Evolutionary conservation across 108 stramenopile species (phyloP).

Genomic region (Nannochloropsis granulata): DNA sequence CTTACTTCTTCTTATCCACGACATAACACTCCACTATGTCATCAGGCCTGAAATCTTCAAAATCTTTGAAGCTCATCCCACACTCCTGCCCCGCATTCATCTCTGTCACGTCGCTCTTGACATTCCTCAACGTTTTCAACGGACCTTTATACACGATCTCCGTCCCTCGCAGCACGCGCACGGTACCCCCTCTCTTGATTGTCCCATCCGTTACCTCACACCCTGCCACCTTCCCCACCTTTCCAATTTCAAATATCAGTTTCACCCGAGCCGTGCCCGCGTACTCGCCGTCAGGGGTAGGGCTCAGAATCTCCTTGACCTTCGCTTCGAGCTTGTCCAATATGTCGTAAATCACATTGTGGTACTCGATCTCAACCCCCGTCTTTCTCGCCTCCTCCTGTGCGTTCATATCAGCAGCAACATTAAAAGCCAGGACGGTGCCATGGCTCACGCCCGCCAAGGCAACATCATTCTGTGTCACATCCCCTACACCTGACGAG

Average conservation of each 20-base stretch:
- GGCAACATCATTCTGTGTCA: slow-evolving; percentile 31
- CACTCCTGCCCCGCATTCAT: slow-evolving; percentile 80
- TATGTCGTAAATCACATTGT: slow-evolving; percentile 77
- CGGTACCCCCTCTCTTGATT: slow-evolving; percentile 1
- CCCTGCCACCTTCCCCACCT: slow-evolving; percentile 56
- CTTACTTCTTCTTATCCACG: not conserved
- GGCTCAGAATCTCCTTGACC: slow-evolving; percentile 77
- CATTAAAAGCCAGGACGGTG: slow-evolving; percentile 78
- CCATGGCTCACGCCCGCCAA: slow-evolving; percentile 60
- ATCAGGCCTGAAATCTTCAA: not conserved
- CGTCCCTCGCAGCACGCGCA: slow-evolving; percentile 4
- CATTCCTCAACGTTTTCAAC: slow-evolving; percentile 22
- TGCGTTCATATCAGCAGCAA: slow-evolving; percentile 61
- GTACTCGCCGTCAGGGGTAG: slow-evolving; percentile 83
- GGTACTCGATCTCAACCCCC: slow-evolving; percentile 71
- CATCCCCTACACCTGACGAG: slow-evolving; percentile 27
- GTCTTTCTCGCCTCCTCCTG: slow-evolving; percentile 64
- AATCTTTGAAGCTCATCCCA: slow-evolving; percentile 46
- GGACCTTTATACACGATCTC: slow-evolving; percentile 13
- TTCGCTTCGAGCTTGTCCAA: slow-evolving; percentile 68
- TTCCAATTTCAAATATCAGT: slow-evolving; percentile 85
- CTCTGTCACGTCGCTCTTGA: slow-evolving; percentile 58
- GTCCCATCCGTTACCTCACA: slow-evolving; percentile 17
- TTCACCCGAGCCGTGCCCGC: slow-evolving; percentile 69
- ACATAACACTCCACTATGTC: not conserved